Conservation (phyloP, 306 rosid genomes). For the Mimosa bimucronata region DNA sequence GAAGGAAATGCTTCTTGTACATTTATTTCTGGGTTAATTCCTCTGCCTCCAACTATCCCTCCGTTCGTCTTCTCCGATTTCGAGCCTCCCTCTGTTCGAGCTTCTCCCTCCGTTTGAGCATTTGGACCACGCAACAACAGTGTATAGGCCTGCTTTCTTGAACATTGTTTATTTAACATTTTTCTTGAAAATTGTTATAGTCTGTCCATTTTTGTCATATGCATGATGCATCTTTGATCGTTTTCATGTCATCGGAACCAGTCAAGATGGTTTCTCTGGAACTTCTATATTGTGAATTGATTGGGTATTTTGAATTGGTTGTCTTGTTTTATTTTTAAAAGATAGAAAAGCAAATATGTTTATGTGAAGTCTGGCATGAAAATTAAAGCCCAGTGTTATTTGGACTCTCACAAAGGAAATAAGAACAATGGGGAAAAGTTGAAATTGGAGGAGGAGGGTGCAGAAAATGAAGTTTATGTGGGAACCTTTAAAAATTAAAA, state of each 20-base stretch:
- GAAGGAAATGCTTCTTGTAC: too few relatives aligned
- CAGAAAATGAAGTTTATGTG: background rate
- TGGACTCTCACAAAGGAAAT: background rate
- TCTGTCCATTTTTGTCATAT: background rate
- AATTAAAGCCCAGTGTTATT: background rate
- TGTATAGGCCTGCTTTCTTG: too few relatives aligned
- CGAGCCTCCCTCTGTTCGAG: too few relatives aligned
- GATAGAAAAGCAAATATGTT: background rate
- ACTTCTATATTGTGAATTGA: background rate
- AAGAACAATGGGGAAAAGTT: background rate
- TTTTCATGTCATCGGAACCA: too few relatives aligned
- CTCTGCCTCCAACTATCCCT: too few relatives aligned
- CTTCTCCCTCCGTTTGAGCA: too few relatives aligned
- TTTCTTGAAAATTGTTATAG: too few relatives aligned
- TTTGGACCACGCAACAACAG: too few relatives aligned
- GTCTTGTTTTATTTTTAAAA: background rate
- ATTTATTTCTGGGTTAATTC: too few relatives aligned
- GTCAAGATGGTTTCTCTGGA: background rate
- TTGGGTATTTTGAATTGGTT: background rate
- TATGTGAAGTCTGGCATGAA: background rate
- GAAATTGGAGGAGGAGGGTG: background rate
- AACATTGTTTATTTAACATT: too few relatives aligned
- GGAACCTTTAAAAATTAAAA: background rate
- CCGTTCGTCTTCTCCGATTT: too few relatives aligned
- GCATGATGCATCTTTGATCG: background rate